phyloP scores from a whole-genome alignment of 2,329 filamentous ascomycete genomes.

The Aureobasidium zeae region DNA sequence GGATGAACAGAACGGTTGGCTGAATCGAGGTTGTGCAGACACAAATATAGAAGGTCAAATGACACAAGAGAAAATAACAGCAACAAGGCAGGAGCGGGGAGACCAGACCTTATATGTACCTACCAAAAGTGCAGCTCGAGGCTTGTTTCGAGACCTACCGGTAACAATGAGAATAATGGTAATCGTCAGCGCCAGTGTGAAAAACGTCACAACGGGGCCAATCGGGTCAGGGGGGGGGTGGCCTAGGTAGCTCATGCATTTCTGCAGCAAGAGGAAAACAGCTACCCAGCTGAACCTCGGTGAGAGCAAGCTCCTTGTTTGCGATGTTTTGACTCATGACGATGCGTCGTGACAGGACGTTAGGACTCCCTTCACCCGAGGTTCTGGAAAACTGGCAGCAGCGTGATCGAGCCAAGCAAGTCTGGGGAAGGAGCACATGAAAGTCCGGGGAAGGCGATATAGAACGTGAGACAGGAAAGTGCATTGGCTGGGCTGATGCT shows the following conservation, averaged over 20 bases:
- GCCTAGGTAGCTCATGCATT: background rate
- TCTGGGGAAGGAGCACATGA: too few relatives aligned
- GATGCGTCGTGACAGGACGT: background rate
- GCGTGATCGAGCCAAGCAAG: constrained; percentile 4
- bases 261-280: background rate
- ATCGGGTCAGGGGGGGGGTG: constrained; percentile 13
- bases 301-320: constrained; percentile 8
- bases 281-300: background rate
- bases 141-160: constrained; percentile 8
- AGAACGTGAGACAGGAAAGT: background rate
- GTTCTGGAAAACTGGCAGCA: constrained; percentile 7
- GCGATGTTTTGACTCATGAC: constrained; percentile 7
- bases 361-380: constrained; percentile 15
- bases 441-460: constrained; percentile 10
- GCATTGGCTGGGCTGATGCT: too few relatives aligned
- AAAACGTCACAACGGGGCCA: background rate
- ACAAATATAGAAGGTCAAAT: background rate
- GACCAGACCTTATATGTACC: constrained; percentile 10
- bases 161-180: constrained; percentile 9
- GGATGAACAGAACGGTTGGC: background rate
- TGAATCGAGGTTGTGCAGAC: background rate
- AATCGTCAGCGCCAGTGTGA: background rate
- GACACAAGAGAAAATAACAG: background rate
- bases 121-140: background rate
- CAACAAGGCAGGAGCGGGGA: background rate